Evolutionary conservation across 1,139 yeast genomes (phyloP), one percentile per base, ranked within the genome.

Genomic region (Groenewaldozyma sp.): DNA sequence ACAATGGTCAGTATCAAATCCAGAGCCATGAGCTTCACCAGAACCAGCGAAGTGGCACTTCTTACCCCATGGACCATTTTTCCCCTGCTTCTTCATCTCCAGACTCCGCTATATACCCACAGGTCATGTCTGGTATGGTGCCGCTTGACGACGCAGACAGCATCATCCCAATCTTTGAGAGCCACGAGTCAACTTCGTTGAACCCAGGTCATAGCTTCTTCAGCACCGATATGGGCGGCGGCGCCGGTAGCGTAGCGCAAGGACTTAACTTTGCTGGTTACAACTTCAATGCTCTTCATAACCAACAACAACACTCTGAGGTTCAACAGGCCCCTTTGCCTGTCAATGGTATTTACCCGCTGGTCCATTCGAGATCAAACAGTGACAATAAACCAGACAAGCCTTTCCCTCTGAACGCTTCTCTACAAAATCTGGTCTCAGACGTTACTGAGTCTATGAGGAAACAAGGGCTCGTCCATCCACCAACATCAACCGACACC

Each of bases 311-410:
- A n/a, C 32, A 4, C 14, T 34, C 24, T n/a, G 16, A 24, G 29
- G n/a, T 4, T 37, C 40, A 18, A 21, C 21, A 10, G 32, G 26
- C 18, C 42, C n/a, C 35, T 21, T 29, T 28, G 19, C 28, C 41
- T 4, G 24, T 37, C 17, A 46, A 47, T 37, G 54, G 54, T 7
- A 32, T 49, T 3, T 51, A 51, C 37, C 53, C 54, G 2, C 37
- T 43, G 22, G 51, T 46, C 2, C 54, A 51, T 39, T 50, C 54
- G 14, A 41, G 51, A 18, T 49, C 52, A 36, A 51, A 49, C 37
- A 43, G 48, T 33, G 51, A 47, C 31, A 43, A 9, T 7, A 22
- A 22, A 7, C 26, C 26, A 7, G 11, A 22, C 26, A 7, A 7
- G 26, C 26, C 26, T 11, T 11, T 11, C 11, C 26, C 26, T 7